These are phyloP conservation scores for Aspergillus spinulosporus DNA, from an alignment of 2,329 filamentous ascomycete species.

Conservation along the genomic window DNA sequence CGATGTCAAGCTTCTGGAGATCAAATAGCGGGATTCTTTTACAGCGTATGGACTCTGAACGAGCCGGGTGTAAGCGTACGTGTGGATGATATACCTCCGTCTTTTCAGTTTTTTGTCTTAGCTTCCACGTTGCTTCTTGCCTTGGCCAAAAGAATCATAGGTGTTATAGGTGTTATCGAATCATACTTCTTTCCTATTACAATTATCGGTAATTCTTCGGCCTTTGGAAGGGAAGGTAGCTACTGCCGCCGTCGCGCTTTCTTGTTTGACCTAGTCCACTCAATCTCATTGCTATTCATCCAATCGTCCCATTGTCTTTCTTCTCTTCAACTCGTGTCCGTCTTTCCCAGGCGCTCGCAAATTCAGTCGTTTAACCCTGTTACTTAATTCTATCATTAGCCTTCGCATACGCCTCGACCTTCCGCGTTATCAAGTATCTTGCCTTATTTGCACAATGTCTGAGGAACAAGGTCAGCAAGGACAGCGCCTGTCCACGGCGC, in stretches of 20 bases:
- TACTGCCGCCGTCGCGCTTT: background rate
- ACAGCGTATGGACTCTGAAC: background rate
- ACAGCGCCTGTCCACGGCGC: background rate
- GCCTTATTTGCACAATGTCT: background rate
- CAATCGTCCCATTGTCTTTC: background rate
- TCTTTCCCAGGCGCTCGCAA: background rate
- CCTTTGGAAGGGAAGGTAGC: background rate
- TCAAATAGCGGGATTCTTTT: slow-evolving; percentile 62
- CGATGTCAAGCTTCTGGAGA: slow-evolving; percentile 82
- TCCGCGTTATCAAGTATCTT: background rate
- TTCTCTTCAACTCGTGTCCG: too few species aligned
- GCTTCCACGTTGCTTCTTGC: slow-evolving; percentile 12
- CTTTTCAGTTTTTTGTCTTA: slow-evolving; percentile 5
- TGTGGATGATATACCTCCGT: slow-evolving; percentile 1
- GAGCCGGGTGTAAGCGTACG: background rate
- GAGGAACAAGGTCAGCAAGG: background rate
- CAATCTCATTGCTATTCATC: too few species aligned
- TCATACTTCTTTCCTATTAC: background rate
- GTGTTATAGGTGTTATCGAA: slow-evolving; percentile 29
- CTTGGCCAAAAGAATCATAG: slow-evolving; percentile 23
- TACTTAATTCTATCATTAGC: background rate
- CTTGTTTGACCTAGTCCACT: background rate
- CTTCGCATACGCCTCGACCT: background rate
- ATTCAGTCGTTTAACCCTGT: background rate
- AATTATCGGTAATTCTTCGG: background rate